Evolutionary conservation across 768 basidiomycete genomes (phyloP).

Genomic region (Polyporus arcularius): DNA sequence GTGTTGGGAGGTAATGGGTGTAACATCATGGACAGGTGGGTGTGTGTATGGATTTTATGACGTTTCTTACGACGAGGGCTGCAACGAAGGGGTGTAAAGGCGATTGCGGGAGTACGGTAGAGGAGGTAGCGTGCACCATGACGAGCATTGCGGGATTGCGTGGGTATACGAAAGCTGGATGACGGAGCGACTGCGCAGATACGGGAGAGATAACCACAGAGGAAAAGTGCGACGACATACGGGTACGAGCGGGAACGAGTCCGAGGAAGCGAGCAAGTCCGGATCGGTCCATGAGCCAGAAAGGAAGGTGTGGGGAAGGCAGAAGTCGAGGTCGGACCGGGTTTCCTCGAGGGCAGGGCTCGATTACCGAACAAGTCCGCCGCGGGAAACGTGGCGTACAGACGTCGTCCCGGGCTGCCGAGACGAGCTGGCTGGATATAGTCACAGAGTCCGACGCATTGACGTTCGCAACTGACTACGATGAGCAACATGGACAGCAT

Average conservation of each 20-base stretch:
- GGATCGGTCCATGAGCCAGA: neutral
- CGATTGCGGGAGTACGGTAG: conserved; percentile 6
- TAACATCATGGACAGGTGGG: conserved; percentile 2
- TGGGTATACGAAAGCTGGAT: conserved; percentile 23
- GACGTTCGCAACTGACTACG: conserved; percentile 15
- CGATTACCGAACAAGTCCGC: neutral
- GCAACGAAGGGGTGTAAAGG: neutral
- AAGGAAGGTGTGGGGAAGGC: neutral
- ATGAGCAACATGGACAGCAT: conserved; percentile 18
- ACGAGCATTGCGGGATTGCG: conserved; percentile 19
- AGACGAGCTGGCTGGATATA: conserved; percentile 1
- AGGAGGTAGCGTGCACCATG: conserved; percentile 13
- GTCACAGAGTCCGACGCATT: conserved; percentile 10
- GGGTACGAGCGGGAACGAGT: neutral
- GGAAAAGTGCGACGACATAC: neutral
- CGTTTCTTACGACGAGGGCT: neutral
- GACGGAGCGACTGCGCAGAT: conserved; percentile 16
- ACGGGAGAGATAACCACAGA: conserved; percentile 3
- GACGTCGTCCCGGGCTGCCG: neutral
- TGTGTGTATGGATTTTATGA: neutral
- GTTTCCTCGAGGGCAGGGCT: neutral
- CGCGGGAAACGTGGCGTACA: neutral
- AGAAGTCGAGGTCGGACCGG: neutral
- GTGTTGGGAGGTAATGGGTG: neutral
- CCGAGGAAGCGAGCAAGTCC: neutral